A percentile compares a stretch with the other conserved stretches of the same genome.
Evolutionary conservation across 768 basidiomycete genomes (phyloP).

Genomic region (Cubamyces lactineus): DNA sequence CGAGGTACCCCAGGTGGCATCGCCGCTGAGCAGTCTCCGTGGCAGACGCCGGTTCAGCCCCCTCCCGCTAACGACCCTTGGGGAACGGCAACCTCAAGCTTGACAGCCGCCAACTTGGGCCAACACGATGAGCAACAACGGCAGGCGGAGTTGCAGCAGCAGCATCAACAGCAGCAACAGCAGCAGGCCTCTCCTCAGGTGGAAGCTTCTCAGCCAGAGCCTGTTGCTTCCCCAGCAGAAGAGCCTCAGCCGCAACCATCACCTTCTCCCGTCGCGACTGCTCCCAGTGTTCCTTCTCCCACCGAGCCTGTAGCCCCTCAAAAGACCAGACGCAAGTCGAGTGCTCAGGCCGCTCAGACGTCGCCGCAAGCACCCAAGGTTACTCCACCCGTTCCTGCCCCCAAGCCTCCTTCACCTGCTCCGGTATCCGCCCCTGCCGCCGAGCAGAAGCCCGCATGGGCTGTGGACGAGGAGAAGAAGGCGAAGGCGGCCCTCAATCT

Average conservation of each 20-base stretch:
- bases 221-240: slow-evolving; percentile 23
- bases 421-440: slow-evolving; percentile 10
- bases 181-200: slow-evolving; percentile 17
- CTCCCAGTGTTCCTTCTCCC: slow-evolving; percentile 18
- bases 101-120: slow-evolving; percentile 60
- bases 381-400: slow-evolving; percentile 1
- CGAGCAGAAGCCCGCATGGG: slow-evolving; percentile 61
- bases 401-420: slow-evolving; percentile 11
- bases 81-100: slow-evolving; percentile 51
- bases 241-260: slow-evolving; percentile 10
- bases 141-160: slow-evolving; percentile 34
- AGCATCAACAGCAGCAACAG: slow-evolving; percentile 24
- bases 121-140: slow-evolving; percentile 61
- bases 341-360: slow-evolving; percentile 8
- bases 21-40: slow-evolving; percentile 53
- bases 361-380: slow-evolving; percentile 10
- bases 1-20: slow-evolving; percentile 17
- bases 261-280: slow-evolving; percentile 20
- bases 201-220: slow-evolving; percentile 4
- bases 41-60: slow-evolving; percentile 52
- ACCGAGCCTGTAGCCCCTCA: slow-evolving; percentile 15
- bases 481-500: slow-evolving; percentile 64
- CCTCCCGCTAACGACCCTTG: slow-evolving; percentile 48
- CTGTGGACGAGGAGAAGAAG: slow-evolving; percentile 72
- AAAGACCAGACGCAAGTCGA: slow-evolving; percentile 22